Evolutionary conservation across 371 early-diverging fungal genomes (phyloP), one percentile per base, ranked within the genome.

Genomic region (Coemansia sp.): DNA sequence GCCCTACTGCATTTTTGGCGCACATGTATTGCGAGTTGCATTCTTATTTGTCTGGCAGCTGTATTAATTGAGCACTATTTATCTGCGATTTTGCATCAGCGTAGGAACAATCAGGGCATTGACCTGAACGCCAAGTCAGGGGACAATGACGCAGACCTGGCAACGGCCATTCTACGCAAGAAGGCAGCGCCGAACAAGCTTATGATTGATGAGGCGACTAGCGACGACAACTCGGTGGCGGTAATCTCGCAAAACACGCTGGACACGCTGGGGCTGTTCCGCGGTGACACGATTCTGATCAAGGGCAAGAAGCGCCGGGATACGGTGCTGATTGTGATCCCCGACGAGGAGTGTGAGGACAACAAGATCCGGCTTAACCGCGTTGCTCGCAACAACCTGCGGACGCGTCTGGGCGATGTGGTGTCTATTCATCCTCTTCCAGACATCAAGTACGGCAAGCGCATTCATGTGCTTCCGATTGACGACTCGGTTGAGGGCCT

Each of bases 291-390:
- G 67, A 92, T 99, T 42, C 82, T 95, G 54, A 84, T 99, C 69
- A 96, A 97, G 85, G 99, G 99, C 71, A 99, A 99, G 86, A 96
- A 95, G 90, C 89, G 99, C 82, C 89, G 89, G 72, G 98, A 99
- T 78, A 96, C 97, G 8, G 94, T 99, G 23, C 86, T 99, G 60
- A 93, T 96, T 68, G 94, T 94, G 52, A 84, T 96, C 39, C 89
- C 93, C 67, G 96, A 96, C 75, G 94, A 96, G 68, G 89, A 90
- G 56, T 87, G 93, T 53, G 97, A 98, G 65, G 93, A 92, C 69
- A 90, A 92, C 72, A 95, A 95, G 82, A 93, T 98, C 71, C 85
- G 91, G 71, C 86, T 99, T 65, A 94, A 97, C 84, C 94, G 95
- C 79, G 95, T 96, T 64, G 97, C 93, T n/a, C 90, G 98, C 65